phyloP scores from a whole-genome alignment of 129 eudicot species.

The Helianthus annuus region HanXRQr2.0-SUNRISE NC_035444.2:15754837-15755336 shows the following conservation, averaged over 20 bases:
- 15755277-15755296: constrained; percentile 88
- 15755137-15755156: constrained; percentile 65
- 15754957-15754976: too few relatives aligned
- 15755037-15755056: background rate
- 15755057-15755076: constrained; percentile 14
- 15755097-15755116: constrained; percentile 95
- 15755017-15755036: background rate
- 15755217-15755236: constrained; percentile 68
- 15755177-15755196: constrained; percentile 87
- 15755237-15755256: constrained; percentile 42
- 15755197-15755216: constrained; percentile 86
- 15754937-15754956: too few relatives aligned
- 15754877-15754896: too few relatives aligned
- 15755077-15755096: constrained; percentile 41
- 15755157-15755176: constrained; percentile 49
- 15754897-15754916: too few relatives aligned
- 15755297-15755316: constrained; percentile 96
- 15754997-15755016: too few relatives aligned
- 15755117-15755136: constrained; percentile 98
- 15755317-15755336: constrained; percentile 62
- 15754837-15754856: too few relatives aligned
- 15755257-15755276: constrained; percentile 41
- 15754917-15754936: too few relatives aligned
- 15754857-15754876: too few relatives aligned
- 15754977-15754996: too few relatives aligned